A percentile compares a stretch with the other conserved stretches of the same genome.
These are phyloP conservation scores for Pneumocystis sp. DNA, from an alignment of 1,139 yeast species.

Conservation along the genomic window DNA sequence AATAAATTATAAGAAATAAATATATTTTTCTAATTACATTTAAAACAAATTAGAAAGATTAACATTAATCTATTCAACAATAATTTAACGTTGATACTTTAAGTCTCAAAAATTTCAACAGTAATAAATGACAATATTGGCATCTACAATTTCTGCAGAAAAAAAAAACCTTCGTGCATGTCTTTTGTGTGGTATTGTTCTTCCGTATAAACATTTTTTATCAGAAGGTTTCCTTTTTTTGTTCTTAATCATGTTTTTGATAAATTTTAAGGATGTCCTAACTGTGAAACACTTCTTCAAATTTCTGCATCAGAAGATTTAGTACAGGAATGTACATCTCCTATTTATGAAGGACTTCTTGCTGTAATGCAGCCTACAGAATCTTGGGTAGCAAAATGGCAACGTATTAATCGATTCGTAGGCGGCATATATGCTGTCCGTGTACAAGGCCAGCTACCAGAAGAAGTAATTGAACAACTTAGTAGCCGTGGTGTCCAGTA, in stretches of 20 bases:
- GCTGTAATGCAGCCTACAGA: slow-evolving; percentile 75
- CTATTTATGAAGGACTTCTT: slow-evolving; percentile 79
- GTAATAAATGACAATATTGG: background rate
- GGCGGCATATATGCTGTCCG: slow-evolving; percentile 87
- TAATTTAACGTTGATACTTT: background rate
- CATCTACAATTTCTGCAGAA: slow-evolving; percentile 3
- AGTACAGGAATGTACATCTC: slow-evolving; percentile 65
- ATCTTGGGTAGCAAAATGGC: slow-evolving; percentile 94
- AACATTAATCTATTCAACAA: background rate
- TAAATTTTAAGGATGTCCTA: slow-evolving; percentile 53
- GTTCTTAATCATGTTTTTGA: slow-evolving; percentile 42
- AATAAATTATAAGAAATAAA: background rate
- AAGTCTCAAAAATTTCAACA: background rate
- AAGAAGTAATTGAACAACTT: slow-evolving; percentile 61
- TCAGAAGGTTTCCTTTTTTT: slow-evolving; percentile 18
- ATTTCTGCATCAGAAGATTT: slow-evolving; percentile 62
- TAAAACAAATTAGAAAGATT: background rate
- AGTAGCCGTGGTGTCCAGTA: slow-evolving; percentile 62
- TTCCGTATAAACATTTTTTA: slow-evolving; percentile 37
- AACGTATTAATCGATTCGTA: slow-evolving; percentile 75
- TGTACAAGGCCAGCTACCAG: slow-evolving; percentile 82
- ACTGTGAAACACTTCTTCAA: slow-evolving; percentile 76
- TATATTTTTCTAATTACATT: background rate
- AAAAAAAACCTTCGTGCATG: slow-evolving; percentile 50
- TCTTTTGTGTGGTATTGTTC: slow-evolving; percentile 90